phyloP scores from a whole-genome alignment of 2,329 filamentous ascomycete genomes.

The Botrytis elliptica region DNA sequence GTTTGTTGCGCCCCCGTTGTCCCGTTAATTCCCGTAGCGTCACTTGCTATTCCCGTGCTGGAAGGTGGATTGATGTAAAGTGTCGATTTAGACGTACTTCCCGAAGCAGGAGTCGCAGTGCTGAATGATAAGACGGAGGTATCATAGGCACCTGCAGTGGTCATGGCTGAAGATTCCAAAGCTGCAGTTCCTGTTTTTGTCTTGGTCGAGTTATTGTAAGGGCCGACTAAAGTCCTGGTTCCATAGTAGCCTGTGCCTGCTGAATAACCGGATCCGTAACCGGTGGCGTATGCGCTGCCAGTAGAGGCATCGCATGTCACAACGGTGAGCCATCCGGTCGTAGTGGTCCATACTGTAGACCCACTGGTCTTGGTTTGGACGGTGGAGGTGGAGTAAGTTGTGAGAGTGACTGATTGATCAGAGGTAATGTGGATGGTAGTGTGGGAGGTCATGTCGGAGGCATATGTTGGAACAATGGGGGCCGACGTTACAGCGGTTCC shows the following conservation, averaged over 20 bases:
- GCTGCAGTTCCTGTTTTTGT: neutral
- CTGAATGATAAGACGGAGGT: neutral
- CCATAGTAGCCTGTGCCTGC: neutral
- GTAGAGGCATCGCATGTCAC: neutral
- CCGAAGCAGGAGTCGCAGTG: neutral
- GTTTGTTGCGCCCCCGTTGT: constrained; percentile 4
- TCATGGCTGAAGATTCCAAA: neutral
- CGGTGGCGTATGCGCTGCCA: neutral
- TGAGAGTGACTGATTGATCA: neutral
- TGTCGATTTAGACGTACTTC: neutral
- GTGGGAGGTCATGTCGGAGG: neutral
- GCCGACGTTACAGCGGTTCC: neutral
- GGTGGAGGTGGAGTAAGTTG: neutral
- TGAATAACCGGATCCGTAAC: neutral
- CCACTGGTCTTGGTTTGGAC: neutral
- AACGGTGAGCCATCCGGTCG: constrained; percentile 3
- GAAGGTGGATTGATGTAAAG: neutral
- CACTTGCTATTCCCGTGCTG: neutral
- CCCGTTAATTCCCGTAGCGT: neutral
- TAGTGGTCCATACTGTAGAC: constrained; percentile 15
- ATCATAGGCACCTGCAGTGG: neutral
- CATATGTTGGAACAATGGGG: neutral
- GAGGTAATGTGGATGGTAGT: neutral
- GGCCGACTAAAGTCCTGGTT: neutral
- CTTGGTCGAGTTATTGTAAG: neutral